Evolutionary conservation across 805 yeast species (phyloP), one percentile per base, ranked within the genome.

Genomic region (Lipomyces yamanashiensis): DNA sequence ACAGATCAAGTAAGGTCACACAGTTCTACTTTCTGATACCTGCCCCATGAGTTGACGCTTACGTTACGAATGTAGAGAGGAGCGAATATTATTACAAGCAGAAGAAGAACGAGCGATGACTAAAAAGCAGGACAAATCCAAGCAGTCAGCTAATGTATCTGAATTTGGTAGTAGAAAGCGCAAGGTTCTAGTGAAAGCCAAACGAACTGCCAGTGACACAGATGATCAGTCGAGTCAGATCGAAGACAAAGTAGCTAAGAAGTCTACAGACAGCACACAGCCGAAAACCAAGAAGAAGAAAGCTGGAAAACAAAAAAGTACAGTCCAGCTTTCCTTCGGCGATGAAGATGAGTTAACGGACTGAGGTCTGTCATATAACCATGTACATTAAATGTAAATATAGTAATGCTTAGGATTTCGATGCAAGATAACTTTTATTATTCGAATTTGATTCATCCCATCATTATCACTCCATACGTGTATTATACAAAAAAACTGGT

Each of bases 111-210:
- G 41, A 15, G 19, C 19, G 21, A 37, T n/a, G 47, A 17, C 51
- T 36, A 21, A 54, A 43, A 15, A 48, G 47, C 39, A 49, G 43
- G n/a, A 34, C 55, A 41, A 45, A 6, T 34, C 59, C 7, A 48
- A 44, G 39, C 49, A 39, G 41, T 34, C 54, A 17, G 59, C 53
- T 7, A 55, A 50, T 47, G 41, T 48, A 8, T 47, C 61, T 6
- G 64, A 56, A 41, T 45, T 52, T 43, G 66, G 66, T 15, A 62
- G 58, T 40, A 41, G 65, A 12, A 61, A 58, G 45, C 43, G 65
- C 52, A 62, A 62, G 41, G 39, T 17, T 39, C 17, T 50, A 2
- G 33, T 34, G 9, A 51, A 34, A 47, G 23, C 33, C 13, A 12
- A 17, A 19, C 47, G 41, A n/a, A 7, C 28, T 15, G 23, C n/a